These are phyloP conservation scores for Sicyos edulis DNA, from an alignment of 306 rosid species.

Conservation along the genomic window DNA sequence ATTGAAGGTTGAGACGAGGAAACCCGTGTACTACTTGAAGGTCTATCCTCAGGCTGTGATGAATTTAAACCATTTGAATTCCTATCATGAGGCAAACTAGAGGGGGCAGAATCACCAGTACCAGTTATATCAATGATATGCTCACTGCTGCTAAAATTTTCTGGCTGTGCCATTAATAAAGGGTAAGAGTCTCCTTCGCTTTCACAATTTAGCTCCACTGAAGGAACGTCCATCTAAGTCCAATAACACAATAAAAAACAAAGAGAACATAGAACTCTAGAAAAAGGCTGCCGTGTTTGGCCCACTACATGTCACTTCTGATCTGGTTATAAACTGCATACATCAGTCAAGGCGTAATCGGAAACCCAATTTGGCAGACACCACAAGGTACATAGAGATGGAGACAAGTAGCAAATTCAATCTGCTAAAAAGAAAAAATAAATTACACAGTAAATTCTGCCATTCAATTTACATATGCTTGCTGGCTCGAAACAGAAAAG, in stretches of 20 bases:
- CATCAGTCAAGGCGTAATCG: neutral
- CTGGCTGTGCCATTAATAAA: slow-evolving; percentile 62
- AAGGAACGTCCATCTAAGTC: slow-evolving; percentile 57
- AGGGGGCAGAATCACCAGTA: slow-evolving; percentile 42
- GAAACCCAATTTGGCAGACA: slow-evolving; percentile 11
- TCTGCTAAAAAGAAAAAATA: slow-evolving; percentile 14
- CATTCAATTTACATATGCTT: neutral
- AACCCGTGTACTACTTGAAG: slow-evolving; percentile 30
- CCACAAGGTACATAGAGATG: slow-evolving; percentile 1
- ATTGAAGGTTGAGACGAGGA: slow-evolving; percentile 35
- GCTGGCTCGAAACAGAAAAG: slow-evolving; percentile 5
- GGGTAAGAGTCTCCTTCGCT: slow-evolving; percentile 32
- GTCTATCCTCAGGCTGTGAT: slow-evolving; percentile 45
- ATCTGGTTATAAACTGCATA: neutral
- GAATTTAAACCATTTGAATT: slow-evolving; percentile 35
- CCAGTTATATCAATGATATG: slow-evolving; percentile 55
- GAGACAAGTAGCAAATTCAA: neutral
- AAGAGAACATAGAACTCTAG: slow-evolving; percentile 33
- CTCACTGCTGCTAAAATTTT: slow-evolving; percentile 31
- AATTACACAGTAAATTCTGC: neutral
- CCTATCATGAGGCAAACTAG: slow-evolving; percentile 51
- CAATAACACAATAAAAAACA: slow-evolving; percentile 30
- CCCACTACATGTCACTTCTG: slow-evolving; percentile 16
- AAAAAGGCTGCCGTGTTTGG: slow-evolving; percentile 20
- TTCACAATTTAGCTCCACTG: slow-evolving; percentile 41